These are phyloP conservation scores for Bonnemaisonia californica DNA, from an alignment of 31 red algal genomes.

Conservation along the genomic window DNA sequence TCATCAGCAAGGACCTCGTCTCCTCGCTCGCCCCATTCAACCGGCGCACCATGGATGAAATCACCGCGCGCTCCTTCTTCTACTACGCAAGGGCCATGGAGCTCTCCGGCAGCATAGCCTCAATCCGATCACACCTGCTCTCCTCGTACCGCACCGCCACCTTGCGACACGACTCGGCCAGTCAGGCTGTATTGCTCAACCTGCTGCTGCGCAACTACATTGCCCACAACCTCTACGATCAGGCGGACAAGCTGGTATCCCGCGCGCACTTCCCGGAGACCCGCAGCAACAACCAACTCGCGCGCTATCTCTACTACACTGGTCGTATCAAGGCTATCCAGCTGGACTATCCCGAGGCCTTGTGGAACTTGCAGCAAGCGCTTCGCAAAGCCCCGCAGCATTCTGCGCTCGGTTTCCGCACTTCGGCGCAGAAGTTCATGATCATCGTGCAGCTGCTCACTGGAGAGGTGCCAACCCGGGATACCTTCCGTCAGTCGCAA, in stretches of 20 bases:
- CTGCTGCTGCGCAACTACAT: conserved; percentile 91
- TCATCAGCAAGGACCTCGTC: conserved; percentile 56
- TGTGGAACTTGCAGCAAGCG: conserved; percentile 89
- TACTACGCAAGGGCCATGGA: conserved; percentile 85
- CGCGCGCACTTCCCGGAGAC: conserved; percentile 92
- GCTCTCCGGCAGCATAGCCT: conserved; percentile 49
- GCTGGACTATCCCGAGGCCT: conserved; percentile 93
- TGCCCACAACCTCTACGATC: conserved; percentile 75
- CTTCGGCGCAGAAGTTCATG: conserved; percentile 77
- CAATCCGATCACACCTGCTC: conserved; percentile 71
- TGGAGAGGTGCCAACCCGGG: conserved; percentile 87
- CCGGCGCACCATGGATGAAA: conserved; percentile 93
- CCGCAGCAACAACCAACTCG: conserved; percentile 96
- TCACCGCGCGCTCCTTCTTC: conserved; percentile 83
- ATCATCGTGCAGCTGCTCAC: conserved; percentile 95
- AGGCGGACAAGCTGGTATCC: conserved; percentile 94
- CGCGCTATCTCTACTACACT: conserved; percentile 93
- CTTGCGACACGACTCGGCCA: conserved; percentile 79
- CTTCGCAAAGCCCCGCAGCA: conserved; percentile 92
- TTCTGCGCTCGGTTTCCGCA: conserved; percentile 87
- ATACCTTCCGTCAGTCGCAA: conserved; percentile 69
- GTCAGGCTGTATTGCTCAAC: conserved; percentile 94
- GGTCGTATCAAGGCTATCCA: conserved; percentile 93
- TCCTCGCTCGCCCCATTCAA: conserved; percentile 57
- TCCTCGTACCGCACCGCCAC: conserved; percentile 85